Percentiles rank a stretch among this genome's conserved stretches.
Conservation (phyloP, 345 rosid species). For the Eucalyptus albens region DNA sequence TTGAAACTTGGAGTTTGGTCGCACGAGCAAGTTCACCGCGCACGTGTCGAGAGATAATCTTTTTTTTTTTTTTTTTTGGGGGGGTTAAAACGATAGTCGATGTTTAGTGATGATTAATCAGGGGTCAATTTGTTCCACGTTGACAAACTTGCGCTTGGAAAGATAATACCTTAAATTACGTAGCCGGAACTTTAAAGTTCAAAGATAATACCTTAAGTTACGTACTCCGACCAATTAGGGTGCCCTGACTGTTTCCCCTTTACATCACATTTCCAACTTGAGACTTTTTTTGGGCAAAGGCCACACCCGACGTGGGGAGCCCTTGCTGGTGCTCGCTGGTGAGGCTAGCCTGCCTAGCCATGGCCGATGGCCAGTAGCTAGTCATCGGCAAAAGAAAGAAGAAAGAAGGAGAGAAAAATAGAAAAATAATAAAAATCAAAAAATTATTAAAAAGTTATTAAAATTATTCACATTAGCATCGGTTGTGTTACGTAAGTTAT, state of each 20-base stretch:
- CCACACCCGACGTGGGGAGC: no score
- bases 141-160: neutral
- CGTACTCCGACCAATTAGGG: neutral
- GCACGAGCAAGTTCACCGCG: neutral
- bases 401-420: no score
- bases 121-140: neutral
- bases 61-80: no score
- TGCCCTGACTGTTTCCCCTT: neutral
- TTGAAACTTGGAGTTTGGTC: neutral
- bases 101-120: neutral
- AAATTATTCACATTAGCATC: fast-evolving
- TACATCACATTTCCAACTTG: neutral
- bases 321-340: fast-evolving
- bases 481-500: fast-evolving
- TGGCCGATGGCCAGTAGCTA: no score
- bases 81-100: neutral
- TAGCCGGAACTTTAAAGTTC: neutral
- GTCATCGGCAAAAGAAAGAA: fast-evolving
- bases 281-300: neutral
- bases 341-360: no score
- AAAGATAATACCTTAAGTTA: neutral
- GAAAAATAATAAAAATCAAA: no score
- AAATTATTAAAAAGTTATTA: no score
- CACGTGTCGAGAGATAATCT: no score
- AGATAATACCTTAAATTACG: neutral